Base-by-base conservation (phyloP, 2,329 filamentous ascomycete genomes). In the Monosporascus sp. region DNA sequence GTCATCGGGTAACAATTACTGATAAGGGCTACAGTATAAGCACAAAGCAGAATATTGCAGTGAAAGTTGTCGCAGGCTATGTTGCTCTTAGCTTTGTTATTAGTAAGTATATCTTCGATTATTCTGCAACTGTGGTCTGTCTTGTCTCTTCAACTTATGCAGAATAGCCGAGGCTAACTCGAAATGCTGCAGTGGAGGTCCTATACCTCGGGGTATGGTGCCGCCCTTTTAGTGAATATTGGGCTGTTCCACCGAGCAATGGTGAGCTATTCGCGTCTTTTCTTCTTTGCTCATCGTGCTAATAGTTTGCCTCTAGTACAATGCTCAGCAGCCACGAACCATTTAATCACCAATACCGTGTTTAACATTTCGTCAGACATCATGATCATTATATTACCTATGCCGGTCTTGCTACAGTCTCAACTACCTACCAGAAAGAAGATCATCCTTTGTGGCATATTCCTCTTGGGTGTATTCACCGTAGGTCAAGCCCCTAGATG, bases 331-430 rank as follows among this genome's bases (percentile, higher is more conserved):
- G 75, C 79, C 2, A 72, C 77, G 17, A 72, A 82, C 61, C 84
- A 84, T 59, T 73, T 82, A 11, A 82, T 84, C 49, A 78, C 79
- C 17, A 82, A 85, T 54, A 76, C 79, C 1, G 72, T 75, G 4
- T 77, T 86, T 62, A 86, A 86, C 59, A 78, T 85, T 48, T 76
- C 78, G 2, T 83, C 80, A 26, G 83, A 86, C 57, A 38, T 84
- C 2, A 74, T 81, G 69, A 84, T 86, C 63, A 77, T 86, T 28
- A 62, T 74, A 3, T 77, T 86, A 20, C 80, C 81, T 1, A 72
- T 85, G 57, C 81, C 81, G 2, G 58, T 78, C 26, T 71, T 85
- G 26, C 58, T 78, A 11, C 73, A 73, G 26, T 74, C 82, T 1
- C 73, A 76, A 46, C 69, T 85, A 2, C 68, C 73, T 6, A 41